Conservation (phyloP, 805 yeast genomes). For the Saccharomycopsis capsularis region DNA sequence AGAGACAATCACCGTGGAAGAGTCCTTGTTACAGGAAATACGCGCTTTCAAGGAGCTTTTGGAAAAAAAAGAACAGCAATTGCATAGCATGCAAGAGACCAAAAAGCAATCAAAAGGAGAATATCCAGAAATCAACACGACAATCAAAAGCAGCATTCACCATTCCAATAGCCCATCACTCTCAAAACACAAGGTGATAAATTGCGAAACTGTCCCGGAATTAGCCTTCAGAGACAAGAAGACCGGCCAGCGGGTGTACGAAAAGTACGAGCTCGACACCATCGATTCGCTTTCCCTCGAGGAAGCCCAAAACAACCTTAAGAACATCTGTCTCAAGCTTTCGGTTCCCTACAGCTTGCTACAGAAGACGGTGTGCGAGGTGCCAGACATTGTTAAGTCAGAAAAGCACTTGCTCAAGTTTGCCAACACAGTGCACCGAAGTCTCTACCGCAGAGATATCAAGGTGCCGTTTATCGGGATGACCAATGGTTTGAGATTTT, state of each 20-base stretch:
- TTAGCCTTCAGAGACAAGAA: not conserved
- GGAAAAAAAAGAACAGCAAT: not conserved
- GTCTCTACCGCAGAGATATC: constrained; percentile 4
- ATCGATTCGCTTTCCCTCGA: constrained; percentile 10
- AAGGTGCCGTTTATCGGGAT: constrained; percentile 4
- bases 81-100: not conserved
- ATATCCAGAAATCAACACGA: no score
- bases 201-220: constrained; percentile 8
- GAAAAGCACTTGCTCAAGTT: constrained; percentile 16
- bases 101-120: no score
- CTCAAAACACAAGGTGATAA: constrained; percentile 3
- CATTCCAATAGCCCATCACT: no score
- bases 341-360: constrained; percentile 7
- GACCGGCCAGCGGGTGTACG: constrained; percentile 7
- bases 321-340: constrained; percentile 16
- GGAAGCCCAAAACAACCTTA: constrained; percentile 13
- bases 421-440: constrained; percentile 15
- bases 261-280: constrained; percentile 1
- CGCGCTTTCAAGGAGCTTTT: not conserved
- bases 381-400: constrained; percentile 19
- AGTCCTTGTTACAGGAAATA: not conserved
- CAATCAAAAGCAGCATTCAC: no score
- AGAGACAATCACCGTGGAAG: not conserved
- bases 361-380: constrained; percentile 5
- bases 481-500: not conserved